Conservation (phyloP, 1,139 yeast genomes). For the Taphrina communis region DNA sequence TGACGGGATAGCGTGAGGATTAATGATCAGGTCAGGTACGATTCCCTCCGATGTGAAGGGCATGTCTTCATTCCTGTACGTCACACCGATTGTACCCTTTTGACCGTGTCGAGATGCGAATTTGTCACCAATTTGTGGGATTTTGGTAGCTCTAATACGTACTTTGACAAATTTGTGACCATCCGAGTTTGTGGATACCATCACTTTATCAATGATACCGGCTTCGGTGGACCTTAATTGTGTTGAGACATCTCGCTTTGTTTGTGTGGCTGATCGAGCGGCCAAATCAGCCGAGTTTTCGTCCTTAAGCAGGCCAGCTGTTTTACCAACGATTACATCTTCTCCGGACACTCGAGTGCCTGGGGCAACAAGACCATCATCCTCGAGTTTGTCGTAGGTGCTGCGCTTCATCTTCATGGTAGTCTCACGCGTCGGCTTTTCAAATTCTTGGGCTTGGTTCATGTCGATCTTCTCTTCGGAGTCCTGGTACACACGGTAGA, state of each 20-base stretch:
- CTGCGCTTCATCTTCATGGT: slow-evolving; percentile 96
- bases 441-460: slow-evolving; percentile 62
- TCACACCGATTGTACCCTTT: slow-evolving; percentile 99
- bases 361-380: slow-evolving; percentile 96
- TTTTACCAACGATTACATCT: slow-evolving; percentile 96
- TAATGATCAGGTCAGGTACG: slow-evolving; percentile 95
- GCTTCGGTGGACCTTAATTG: slow-evolving; percentile 95
- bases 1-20: slow-evolving; percentile 99
- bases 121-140: slow-evolving; percentile 99
- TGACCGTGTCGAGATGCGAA: slow-evolving; percentile 99
- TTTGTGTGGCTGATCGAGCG: slow-evolving; percentile 96
- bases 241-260: slow-evolving; percentile 97
- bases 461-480: slow-evolving; percentile 98
- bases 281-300: slow-evolving; percentile 93
- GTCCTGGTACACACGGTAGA: slow-evolving; percentile 97
- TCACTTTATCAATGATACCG: slow-evolving; percentile 97
- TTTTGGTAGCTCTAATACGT: slow-evolving; percentile 96
- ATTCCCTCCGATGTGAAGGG: slow-evolving; percentile 96
- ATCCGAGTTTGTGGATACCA: slow-evolving; percentile 95
- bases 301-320: slow-evolving; percentile 92
- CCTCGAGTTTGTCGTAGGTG: slow-evolving; percentile 95
- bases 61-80: slow-evolving; percentile 98
- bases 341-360: slow-evolving; percentile 99
- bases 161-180: slow-evolving; percentile 97
- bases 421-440: slow-evolving; percentile 78